Conservation (phyloP, 2,329 filamentous ascomycete genomes). For the Scytalidium lignicola region DNA sequence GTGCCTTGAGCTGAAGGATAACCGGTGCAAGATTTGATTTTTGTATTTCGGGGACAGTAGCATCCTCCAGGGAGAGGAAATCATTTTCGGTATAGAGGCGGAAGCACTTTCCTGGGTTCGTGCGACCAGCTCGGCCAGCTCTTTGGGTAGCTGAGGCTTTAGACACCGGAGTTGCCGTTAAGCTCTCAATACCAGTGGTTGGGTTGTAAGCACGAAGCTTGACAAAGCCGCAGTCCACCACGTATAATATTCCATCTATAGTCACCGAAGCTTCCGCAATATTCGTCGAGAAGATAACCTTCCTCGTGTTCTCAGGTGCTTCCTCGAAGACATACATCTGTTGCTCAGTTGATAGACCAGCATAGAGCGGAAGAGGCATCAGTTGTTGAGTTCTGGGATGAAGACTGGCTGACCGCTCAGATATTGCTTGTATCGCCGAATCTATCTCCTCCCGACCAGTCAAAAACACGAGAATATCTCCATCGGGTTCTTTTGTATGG, state of each 20-base stretch:
- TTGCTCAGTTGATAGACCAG: conserved; percentile 81
- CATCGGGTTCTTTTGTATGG: conserved; percentile 71
- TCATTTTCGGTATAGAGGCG: conserved; percentile 79
- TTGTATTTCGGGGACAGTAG: conserved; percentile 85
- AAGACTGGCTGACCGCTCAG: conserved; percentile 63
- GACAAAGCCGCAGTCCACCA: conserved; percentile 86
- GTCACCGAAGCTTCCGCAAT: conserved; percentile 96
- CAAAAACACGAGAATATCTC: conserved; percentile 86
- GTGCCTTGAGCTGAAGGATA: conserved; percentile 85
- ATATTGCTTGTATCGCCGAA: conserved; percentile 69
- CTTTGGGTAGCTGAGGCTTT: conserved; percentile 91
- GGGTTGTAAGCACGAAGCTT: conserved; percentile 87
- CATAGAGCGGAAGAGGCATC: conserved; percentile 76
- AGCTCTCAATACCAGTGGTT: conserved; percentile 76
- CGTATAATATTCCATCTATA: conserved; percentile 85
- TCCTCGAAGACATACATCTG: conserved; percentile 95
- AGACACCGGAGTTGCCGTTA: conserved; percentile 77
- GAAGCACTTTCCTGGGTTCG: conserved; percentile 88
- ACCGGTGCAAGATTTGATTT: conserved; percentile 85
- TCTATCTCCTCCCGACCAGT: conserved; percentile 95
- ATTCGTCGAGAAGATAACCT: conserved; percentile 91
- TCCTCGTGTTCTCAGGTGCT: conserved; percentile 73
- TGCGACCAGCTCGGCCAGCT: conserved; percentile 84
- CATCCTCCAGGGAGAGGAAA: conserved; percentile 61
- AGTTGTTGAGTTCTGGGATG: conserved; percentile 54